Evolutionary conservation across 352 stramenopile genomes (phyloP).

Genomic region (Phytopythium aichiense): DNA sequence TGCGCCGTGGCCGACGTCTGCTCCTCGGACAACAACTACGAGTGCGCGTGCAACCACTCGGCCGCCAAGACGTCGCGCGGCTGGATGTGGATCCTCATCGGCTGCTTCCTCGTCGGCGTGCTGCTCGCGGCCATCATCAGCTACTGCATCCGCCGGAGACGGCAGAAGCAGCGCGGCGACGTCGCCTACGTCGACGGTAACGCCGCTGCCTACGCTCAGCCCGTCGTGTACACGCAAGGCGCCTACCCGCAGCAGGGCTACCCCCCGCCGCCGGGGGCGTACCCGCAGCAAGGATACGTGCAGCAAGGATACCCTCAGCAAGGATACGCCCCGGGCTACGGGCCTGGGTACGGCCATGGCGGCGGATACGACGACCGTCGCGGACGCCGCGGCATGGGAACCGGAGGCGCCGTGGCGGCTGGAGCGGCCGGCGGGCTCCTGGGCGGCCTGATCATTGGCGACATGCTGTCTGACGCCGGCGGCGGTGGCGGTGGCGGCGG

Average conservation of each 20-base stretch:
- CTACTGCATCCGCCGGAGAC: slow-evolving; percentile 25
- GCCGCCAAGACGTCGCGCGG: slow-evolving; percentile 15
- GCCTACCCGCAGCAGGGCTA: slow-evolving; percentile 7
- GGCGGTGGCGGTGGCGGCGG: slow-evolving; percentile 18
- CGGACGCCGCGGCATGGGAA: slow-evolving; percentile 31
- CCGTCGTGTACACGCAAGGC: slow-evolving; percentile 10
- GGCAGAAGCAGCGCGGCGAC: slow-evolving; percentile 15
- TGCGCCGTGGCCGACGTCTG: slow-evolving; percentile 36
- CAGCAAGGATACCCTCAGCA: slow-evolving; percentile 36
- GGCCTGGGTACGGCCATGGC: slow-evolving; percentile 18
- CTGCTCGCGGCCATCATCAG: slow-evolving; percentile 30
- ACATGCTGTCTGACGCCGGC: slow-evolving; percentile 33
- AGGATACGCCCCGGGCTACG: slow-evolving; percentile 34
- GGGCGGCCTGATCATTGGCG: slow-evolving; percentile 32
- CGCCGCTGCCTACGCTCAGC: slow-evolving; percentile 10
- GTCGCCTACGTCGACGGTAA: neutral
- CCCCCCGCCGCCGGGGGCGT: slow-evolving; percentile 5
- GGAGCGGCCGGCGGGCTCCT: slow-evolving; percentile 31
- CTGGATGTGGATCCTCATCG: slow-evolving; percentile 29
- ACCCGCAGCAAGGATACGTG: slow-evolving; percentile 24
- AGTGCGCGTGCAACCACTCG: slow-evolving; percentile 37
- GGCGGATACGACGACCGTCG: slow-evolving; percentile 20
- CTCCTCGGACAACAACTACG: slow-evolving; percentile 32
- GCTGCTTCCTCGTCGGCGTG: slow-evolving; percentile 22
- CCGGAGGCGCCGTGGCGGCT: slow-evolving; percentile 27